Evolutionary conservation across 352 stramenopile genomes (phyloP), one percentile per base, ranked within the genome.

Genomic region (Phytophthora pluvialis): DNA sequence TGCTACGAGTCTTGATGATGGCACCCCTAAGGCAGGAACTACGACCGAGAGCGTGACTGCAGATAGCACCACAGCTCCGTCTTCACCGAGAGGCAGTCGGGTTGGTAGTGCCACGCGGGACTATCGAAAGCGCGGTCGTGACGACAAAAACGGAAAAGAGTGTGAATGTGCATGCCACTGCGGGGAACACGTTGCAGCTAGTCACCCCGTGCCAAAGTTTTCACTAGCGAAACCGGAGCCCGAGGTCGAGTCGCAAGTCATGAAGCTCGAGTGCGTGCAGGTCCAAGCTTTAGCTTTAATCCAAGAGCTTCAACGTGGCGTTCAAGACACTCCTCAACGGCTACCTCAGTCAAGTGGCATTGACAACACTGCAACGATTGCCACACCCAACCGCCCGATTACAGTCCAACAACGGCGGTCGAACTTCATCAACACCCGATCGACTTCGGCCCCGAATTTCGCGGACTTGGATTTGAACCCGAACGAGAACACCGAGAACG

Each of bases 361-460:
- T 15, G 11, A 50, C 12, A 13, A 26, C 33, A 18, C 16, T 13
- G 21, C 21, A 21, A 21, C 21, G 21, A 21, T 21, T 21, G 21
- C 42, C 16, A 36, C 3, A n/a, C 21, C 21, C 7, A 63, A 64
- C 8, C 11, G 52, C 15, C n/a, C 51, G 28, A 42, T 28, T n/a
- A n/a, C 60, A 0, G 16, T 67, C 11, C 47, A 62, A 12, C 64
- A 72, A 7, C 48, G 64, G 12, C 64, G 56, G 9, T 44, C 25
- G 4, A 62, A 18, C 28, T 72, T 72, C 26, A 42, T 63, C 38
- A 60, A 46, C 18, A 13, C 18, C 1, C 56, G 64, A 36, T 72
- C 64, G 2, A 67, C 49, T 32, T 72, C 64, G 9, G 57, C 64
- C 10, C 64, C 64, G 1, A 71, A 72, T 32, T 62, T 72, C 32